Percentiles rank a stretch among this genome's conserved stretches.
Conservation (phyloP, 805 yeast genomes). For the Myxozyma lipomycoides region DNA sequence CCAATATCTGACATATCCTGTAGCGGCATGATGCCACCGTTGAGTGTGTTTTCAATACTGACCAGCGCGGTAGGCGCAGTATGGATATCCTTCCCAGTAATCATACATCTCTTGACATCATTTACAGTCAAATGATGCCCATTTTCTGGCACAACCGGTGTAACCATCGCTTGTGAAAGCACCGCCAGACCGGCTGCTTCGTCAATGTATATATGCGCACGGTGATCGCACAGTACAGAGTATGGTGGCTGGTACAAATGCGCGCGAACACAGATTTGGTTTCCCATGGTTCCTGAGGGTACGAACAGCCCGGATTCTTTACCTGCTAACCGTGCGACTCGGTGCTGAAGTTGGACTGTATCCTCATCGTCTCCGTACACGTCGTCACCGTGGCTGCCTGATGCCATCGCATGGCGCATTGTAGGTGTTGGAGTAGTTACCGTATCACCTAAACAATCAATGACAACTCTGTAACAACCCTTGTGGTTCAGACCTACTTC, state of each 20-base stretch:
- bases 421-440: conserved; percentile 79
- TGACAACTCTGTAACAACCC: neutral
- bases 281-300: conserved; percentile 85
- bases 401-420: conserved; percentile 60
- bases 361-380: conserved; percentile 82
- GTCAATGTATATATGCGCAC: conserved; percentile 75
- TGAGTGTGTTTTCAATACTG: conserved; percentile 82
- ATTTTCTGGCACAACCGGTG: conserved; percentile 72
- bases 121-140: conserved; percentile 64
- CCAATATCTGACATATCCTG: conserved; percentile 72
- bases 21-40: conserved; percentile 74
- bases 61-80: conserved; percentile 82
- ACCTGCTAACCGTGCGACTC: conserved; percentile 68
- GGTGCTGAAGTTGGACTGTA: conserved; percentile 59
- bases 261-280: conserved; percentile 78
- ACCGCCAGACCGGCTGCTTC: conserved; percentile 93
- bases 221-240: conserved; percentile 76
- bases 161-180: conserved; percentile 86
- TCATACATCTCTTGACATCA: conserved; percentile 57
- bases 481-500: conserved; percentile 5
- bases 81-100: conserved; percentile 74
- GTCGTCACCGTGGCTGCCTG: conserved; percentile 72
- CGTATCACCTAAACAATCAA: conserved; percentile 51
- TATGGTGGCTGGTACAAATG: conserved; percentile 81
- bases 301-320: conserved; percentile 78